These are phyloP conservation scores for Podospora conica DNA, from an alignment of 495 filamentous ascomycete genomes.

Conservation along the genomic window DNA sequence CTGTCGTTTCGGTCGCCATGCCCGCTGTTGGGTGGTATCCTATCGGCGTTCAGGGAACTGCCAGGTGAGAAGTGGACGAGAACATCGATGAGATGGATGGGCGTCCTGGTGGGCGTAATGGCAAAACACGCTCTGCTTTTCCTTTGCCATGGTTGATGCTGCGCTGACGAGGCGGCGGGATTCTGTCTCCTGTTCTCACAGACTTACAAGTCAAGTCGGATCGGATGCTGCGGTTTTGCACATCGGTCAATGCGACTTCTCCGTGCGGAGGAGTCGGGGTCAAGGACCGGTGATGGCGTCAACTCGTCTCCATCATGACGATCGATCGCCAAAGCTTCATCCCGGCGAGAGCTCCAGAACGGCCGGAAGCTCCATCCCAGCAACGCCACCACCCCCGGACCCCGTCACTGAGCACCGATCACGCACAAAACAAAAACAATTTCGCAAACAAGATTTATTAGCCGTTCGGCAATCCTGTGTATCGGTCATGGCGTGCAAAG, in stretches of 20 bases:
- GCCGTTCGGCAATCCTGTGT: background rate
- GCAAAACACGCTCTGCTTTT: background rate
- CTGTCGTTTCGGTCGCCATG: background rate
- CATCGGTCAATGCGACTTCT: background rate
- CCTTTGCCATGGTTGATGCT: background rate
- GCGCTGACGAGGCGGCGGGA: background rate
- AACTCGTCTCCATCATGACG: background rate
- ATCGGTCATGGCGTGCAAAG: background rate
- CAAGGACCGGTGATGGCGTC: background rate
- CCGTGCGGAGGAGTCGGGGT: background rate
- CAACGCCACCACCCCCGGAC: too few relatives aligned
- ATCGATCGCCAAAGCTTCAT: background rate
- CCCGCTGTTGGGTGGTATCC: background rate
- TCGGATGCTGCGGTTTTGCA: background rate
- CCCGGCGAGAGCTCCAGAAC: background rate
- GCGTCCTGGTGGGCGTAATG: background rate
- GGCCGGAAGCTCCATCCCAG: background rate
- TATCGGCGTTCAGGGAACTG: too few relatives aligned
- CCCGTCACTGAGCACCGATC: background rate
- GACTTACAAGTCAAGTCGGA: too few relatives aligned
- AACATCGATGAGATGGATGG: background rate
- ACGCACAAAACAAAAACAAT: background rate
- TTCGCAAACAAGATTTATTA: constrained; percentile 2
- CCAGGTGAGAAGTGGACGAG: background rate
- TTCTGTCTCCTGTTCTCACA: background rate